Evolutionary conservation across 495 filamentous ascomycete species (phyloP).

Genomic region (Penicillium pulvis): DNA sequence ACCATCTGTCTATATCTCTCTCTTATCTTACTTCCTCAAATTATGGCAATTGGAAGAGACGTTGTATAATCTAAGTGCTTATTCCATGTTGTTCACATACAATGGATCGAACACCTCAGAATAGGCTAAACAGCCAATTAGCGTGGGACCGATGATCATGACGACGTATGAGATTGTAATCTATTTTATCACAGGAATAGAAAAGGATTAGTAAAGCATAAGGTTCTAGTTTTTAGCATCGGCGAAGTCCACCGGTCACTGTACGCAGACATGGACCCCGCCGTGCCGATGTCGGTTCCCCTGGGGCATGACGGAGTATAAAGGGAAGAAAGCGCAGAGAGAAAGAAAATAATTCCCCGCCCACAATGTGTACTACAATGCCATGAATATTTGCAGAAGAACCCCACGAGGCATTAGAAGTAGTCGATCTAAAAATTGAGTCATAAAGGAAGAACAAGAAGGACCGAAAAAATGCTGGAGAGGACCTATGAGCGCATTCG

Average conservation of each 20-base stretch:
- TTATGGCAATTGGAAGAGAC: not conserved
- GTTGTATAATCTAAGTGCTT: not conserved
- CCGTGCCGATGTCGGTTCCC: conserved; percentile 13
- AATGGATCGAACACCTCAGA: not conserved
- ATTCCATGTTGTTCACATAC: not conserved
- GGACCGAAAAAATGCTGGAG: not conserved
- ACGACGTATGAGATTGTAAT: not conserved
- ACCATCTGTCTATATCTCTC: not conserved
- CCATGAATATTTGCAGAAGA: not conserved
- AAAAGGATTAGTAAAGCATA: not conserved
- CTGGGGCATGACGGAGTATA: not conserved
- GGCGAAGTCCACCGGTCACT: conserved; percentile 7
- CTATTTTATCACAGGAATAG: not conserved
- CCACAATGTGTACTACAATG: not conserved
- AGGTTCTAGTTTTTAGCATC: not conserved
- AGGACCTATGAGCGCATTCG: conserved; percentile 18
- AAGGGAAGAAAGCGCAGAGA: not conserved
- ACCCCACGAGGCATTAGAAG: not conserved
- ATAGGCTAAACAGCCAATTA: not conserved
- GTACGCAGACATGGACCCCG: conserved; percentile 6
- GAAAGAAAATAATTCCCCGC: not conserved
- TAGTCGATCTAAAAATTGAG: not conserved
- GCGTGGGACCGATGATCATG: not conserved
- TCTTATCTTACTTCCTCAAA: not conserved
- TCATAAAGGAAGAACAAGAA: not conserved